These are phyloP conservation scores for Chlorella sp. DNA, from an alignment of 139 green algal genomes.

Conservation along the genomic window DNA sequence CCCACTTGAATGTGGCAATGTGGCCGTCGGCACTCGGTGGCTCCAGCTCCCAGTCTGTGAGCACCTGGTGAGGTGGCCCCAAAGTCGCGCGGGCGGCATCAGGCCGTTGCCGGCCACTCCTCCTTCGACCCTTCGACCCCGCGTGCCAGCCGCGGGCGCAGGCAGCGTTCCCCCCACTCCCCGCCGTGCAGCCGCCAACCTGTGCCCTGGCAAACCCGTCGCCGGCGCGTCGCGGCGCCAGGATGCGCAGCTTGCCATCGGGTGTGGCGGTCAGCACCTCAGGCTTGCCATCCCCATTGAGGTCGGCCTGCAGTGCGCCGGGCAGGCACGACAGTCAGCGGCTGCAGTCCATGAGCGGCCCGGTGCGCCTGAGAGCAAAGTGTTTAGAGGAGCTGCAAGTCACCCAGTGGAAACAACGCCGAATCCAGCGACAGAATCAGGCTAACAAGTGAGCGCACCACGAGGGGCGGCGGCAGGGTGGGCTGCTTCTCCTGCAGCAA, in stretches of 20 bases:
- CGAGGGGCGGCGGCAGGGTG: slow-evolving; percentile 19
- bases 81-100: too few species aligned
- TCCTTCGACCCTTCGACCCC: too few species aligned
- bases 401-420: background rate
- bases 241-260: slow-evolving; percentile 70
- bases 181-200: slow-evolving; percentile 1
- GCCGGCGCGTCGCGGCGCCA: slow-evolving; percentile 57
- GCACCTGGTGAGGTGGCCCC: too few species aligned
- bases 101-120: too few species aligned
- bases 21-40: too few species aligned
- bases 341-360: background rate
- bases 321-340: background rate
- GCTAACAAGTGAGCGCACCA: slow-evolving; percentile 6
- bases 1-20: too few species aligned
- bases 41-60: too few species aligned
- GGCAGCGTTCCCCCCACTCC: too few species aligned
- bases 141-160: too few species aligned
- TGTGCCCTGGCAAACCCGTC: slow-evolving; percentile 78
- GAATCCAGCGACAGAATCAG: background rate
- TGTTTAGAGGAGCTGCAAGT: background rate
- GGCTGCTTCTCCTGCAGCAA: slow-evolving; percentile 10
- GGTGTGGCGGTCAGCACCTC: slow-evolving; percentile 86
- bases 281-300: slow-evolving; percentile 94
- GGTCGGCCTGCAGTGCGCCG: slow-evolving; percentile 64
- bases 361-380: background rate